Evolutionary conservation across 345 rosid species (phyloP), one percentile per base, ranked within the genome.

Genomic region (Hypericum perforatum): DNA sequence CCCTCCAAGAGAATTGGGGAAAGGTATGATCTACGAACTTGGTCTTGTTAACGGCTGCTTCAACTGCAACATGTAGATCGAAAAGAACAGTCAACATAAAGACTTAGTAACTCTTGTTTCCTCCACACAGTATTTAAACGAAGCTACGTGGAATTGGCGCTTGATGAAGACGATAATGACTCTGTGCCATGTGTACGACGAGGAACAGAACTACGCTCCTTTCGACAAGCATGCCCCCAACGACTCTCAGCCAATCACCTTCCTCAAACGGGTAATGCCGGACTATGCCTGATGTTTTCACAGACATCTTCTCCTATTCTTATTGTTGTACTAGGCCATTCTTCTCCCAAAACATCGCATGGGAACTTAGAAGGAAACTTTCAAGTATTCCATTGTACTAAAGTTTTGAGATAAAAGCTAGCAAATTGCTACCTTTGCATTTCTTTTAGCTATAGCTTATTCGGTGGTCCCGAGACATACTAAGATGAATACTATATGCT

Each of bases 81-180:
- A 13, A 10, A 13, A 48, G 11, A 10, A 13, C 16, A 8, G 10
- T 48, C 22, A 13, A 8, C 8, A 10, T 1, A 5, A 3, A 14
- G 7, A 11, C 9, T 8, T 13, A 48, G 9, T 13, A 52, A 12
- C 37, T 8, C 38, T 36, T 36, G 15, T 7, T 11, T 57, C 49
- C n/a, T 60, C 13, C 58, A 13, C 49, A 70, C 90, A 89, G 97
- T 86, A 86, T 66, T 64, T 85, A 70, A 89, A 83, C 15, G 81
- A 81, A 68, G 94, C 94, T 43, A 68, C 78, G 6, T 83, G 97
- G 95, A 89, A 76, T 62, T 85, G 97, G 97, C 89, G 95, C 16
- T 58, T 89, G 53, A 83, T 85, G 97, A 89, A 81, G 85, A 81
- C 94, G 5, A 89, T 89, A 76, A 65, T 89, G 95, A 89, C 97